These are phyloP conservation scores for Hypocreales sp. DNA, from an alignment of 2,329 filamentous ascomycete species.

Conservation along the genomic window DNA sequence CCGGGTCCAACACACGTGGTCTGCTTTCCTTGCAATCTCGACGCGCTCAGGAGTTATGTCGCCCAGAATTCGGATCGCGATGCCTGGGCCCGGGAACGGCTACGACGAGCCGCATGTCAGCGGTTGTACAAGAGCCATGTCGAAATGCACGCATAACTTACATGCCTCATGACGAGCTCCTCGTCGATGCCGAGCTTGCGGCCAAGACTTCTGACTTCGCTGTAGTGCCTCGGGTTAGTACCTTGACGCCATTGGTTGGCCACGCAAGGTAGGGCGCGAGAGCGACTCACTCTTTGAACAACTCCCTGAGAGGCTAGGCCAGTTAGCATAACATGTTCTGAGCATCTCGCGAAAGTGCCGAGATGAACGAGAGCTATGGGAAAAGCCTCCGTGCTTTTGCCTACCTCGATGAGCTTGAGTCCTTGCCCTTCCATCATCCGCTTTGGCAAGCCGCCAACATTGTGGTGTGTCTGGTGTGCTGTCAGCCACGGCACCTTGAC, in stretches of 20 bases:
- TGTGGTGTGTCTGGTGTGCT: slow-evolving; percentile 24
- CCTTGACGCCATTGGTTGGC: too few species aligned
- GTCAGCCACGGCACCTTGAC: too few species aligned
- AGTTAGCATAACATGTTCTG: slow-evolving; percentile 21
- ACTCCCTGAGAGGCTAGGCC: slow-evolving; percentile 38
- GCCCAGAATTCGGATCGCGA: slow-evolving; percentile 69
- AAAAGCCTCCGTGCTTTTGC: too few species aligned
- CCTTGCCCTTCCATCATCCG: slow-evolving; percentile 29
- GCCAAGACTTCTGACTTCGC: slow-evolving; percentile 32
- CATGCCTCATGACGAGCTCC: slow-evolving; percentile 14
- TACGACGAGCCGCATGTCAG: neutral
- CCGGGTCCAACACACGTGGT: too few species aligned
- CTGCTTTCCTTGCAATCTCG: slow-evolving; percentile 62
- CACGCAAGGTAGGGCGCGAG: too few species aligned
- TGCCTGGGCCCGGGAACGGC: slow-evolving; percentile 28
- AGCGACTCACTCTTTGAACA: slow-evolving; percentile 7
- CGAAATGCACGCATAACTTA: too few species aligned
- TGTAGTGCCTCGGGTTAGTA: slow-evolving; percentile 14
- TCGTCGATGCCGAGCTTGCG: slow-evolving; percentile 16
- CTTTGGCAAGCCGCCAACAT: slow-evolving; percentile 52
- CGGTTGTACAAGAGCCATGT: too few species aligned
- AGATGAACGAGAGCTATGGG: neutral
- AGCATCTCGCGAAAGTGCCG: neutral
- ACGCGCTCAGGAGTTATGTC: slow-evolving; percentile 71
- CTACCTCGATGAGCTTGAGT: slow-evolving; percentile 3